Evolutionary conservation across 139 green algal genomes (phyloP).

Genomic region (Coccomyxa sp.): DNA sequence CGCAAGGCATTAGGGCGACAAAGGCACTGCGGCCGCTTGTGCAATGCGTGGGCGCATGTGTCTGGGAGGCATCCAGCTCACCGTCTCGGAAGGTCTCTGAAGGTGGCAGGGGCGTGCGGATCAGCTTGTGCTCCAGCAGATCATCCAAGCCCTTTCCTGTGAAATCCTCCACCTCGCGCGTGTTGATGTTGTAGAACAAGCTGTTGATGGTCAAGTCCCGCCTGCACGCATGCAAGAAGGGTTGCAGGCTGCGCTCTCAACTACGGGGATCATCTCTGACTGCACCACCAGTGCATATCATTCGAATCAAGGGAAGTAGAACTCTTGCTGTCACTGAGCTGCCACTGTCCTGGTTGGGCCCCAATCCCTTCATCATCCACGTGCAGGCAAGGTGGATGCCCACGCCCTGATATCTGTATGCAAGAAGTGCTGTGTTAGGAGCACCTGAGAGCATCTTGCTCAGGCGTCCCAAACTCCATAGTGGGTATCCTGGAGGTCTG

Average conservation of each 20-base stretch:
- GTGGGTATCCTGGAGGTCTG: slow-evolving; percentile 75
- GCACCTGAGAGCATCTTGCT: slow-evolving; percentile 63
- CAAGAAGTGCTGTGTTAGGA: too few relatives aligned
- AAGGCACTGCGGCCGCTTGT: too few relatives aligned
- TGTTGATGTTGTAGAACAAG: slow-evolving; percentile 98
- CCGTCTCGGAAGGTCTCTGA: slow-evolving; percentile 89
- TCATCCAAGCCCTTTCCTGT: slow-evolving; percentile 75
- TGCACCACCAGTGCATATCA: too few relatives aligned
- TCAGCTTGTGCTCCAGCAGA: slow-evolving; percentile 65
- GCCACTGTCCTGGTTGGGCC: too few relatives aligned
- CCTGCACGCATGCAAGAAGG: slow-evolving; percentile 17
- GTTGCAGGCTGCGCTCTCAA: too few relatives aligned
- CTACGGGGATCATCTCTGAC: too few relatives aligned
- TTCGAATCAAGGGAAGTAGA: too few relatives aligned
- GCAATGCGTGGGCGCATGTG: too few relatives aligned
- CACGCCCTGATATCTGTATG: too few relatives aligned
- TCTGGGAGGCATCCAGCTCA: slow-evolving; percentile 19
- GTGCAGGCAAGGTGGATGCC: too few relatives aligned
- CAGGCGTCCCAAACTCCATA: slow-evolving; percentile 80
- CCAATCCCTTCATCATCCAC: too few relatives aligned
- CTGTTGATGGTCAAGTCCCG: slow-evolving; percentile 96
- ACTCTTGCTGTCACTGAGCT: too few relatives aligned
- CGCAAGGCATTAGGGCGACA: neutral
- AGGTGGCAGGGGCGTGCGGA: slow-evolving; percentile 89
- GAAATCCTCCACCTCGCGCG: slow-evolving; percentile 52